These are phyloP conservation scores for Globisporangium spinosum DNA, from an alignment of 352 stramenopile genomes.

Conservation along the genomic window DNA sequence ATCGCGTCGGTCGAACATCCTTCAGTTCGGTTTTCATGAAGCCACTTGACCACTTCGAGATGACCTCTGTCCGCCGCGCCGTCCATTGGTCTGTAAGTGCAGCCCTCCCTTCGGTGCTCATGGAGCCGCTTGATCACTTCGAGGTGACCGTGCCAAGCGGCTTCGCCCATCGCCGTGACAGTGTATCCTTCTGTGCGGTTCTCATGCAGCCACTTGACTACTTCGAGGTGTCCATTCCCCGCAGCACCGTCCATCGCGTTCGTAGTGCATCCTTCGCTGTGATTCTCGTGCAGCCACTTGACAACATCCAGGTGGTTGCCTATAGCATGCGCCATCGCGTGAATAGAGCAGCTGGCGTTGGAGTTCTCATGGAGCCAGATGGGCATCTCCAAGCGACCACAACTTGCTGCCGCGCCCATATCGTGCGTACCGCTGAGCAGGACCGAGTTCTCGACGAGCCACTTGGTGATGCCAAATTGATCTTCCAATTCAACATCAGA, in stretches of 20 bases:
- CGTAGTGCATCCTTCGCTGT: no score
- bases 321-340: no score
- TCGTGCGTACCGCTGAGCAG: not conserved
- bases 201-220: not conserved
- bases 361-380: not conserved
- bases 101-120: no score
- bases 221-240: not conserved
- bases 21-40: not conserved
- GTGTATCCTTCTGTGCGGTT: not conserved
- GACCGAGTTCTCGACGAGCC: not conserved
- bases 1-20: not conserved
- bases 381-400: not conserved
- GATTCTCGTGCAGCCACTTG: not conserved
- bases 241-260: not conserved
- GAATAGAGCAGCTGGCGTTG: no score
- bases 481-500: not conserved
- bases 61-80: no score
- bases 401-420: not conserved
- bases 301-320: not conserved
- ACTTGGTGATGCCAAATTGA: not conserved
- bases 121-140: no score
- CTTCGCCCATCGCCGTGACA: no score
- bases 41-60: not conserved
- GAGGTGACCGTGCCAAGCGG: no score
- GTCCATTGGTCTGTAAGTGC: no score